Base-by-base conservation (phyloP, 768 basidiomycete species). In the Rhodocollybia butyracea region DNA sequence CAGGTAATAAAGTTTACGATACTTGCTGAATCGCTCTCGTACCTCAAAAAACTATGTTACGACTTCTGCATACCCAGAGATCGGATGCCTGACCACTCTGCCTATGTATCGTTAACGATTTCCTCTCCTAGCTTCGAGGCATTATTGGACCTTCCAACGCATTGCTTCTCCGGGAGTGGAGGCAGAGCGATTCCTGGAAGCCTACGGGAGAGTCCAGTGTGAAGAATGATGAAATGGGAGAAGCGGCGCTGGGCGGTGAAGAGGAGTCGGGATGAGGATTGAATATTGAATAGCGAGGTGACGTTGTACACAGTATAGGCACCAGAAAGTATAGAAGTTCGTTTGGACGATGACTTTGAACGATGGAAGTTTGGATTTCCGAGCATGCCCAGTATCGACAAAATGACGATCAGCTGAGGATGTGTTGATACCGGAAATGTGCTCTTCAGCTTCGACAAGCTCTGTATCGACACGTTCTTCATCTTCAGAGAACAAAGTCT, bases 101-200 rank as follows among this genome's bases (percentile, higher is more conserved):
- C 74, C 75, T 13, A 94, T 73, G 66, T 93, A 95, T 38, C 88
- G 75, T 66, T 93, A 89, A 41, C 94, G 73, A 64, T 94, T 91
- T 3, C 89, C 84, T 39, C 5, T 8, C 7, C n/a, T 40, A 6
- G 21, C 5, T 6, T 40, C 5, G 21, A n/a, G 15, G n/a, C n/a
- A n/a, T n/a, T 78, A 56, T 79, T 88, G 67, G 93, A 93, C 8
- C 90, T 76, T 2, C 89, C 89, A 0, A 89, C 77, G 59, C 93
- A 91, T 60, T 89, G 87, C 64, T 93, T 93, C 66, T 91, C 90
- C 0, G 92, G 92, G 7, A 94, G 76, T 0, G 90, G 88, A 0
- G 92, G 91, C 2, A 94, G 74, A 3, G 84, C 84, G 27, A 94
- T 82, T 0, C 88, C 88, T 5, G 89, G 89, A 3, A 92, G 79